Evolutionary conservation across 345 rosid species (phyloP).

Genomic region (Pugionium dolabratum): DNA sequence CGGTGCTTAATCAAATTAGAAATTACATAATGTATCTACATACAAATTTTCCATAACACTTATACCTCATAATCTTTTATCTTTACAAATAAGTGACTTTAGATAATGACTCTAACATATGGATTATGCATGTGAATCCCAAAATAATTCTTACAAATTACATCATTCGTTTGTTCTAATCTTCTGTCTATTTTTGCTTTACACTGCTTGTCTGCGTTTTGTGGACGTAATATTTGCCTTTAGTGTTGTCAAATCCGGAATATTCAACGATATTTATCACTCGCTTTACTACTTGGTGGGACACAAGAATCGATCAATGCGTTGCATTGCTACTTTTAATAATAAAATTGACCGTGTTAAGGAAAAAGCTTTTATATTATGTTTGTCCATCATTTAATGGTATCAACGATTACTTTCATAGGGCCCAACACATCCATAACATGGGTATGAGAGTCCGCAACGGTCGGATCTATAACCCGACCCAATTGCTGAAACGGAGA

Average conservation of each 20-base stretch:
- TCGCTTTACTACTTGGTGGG: slow-evolving; percentile 15
- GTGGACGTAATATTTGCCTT: slow-evolving; percentile 17
- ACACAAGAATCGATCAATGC: slow-evolving; percentile 23
- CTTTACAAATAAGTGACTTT: too few species aligned
- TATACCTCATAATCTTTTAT: too few species aligned
- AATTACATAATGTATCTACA: too few species aligned
- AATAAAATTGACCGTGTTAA: neutral
- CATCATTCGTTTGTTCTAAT: neutral
- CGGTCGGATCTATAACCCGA: slow-evolving; percentile 26
- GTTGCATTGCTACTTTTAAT: neutral
- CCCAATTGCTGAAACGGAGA: slow-evolving; percentile 20
- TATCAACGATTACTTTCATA: neutral
- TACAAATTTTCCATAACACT: too few species aligned
- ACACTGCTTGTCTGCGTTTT: slow-evolving; percentile 2
- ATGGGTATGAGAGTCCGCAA: neutral
- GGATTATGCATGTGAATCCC: too few species aligned
- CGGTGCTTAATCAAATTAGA: too few species aligned
- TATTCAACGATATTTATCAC: slow-evolving; percentile 27
- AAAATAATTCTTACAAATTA: neutral
- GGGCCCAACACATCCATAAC: neutral
- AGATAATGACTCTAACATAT: too few species aligned
- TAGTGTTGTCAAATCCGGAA: slow-evolving; percentile 18
- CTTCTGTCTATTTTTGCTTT: slow-evolving; percentile 7
- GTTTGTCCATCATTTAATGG: neutral
- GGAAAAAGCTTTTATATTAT: neutral